A percentile compares a stretch with the other conserved stretches of the same genome.
These are phyloP conservation scores for Sesbania bispinosa DNA, from an alignment of 306 rosid species.

Conservation along the genomic window DNA sequence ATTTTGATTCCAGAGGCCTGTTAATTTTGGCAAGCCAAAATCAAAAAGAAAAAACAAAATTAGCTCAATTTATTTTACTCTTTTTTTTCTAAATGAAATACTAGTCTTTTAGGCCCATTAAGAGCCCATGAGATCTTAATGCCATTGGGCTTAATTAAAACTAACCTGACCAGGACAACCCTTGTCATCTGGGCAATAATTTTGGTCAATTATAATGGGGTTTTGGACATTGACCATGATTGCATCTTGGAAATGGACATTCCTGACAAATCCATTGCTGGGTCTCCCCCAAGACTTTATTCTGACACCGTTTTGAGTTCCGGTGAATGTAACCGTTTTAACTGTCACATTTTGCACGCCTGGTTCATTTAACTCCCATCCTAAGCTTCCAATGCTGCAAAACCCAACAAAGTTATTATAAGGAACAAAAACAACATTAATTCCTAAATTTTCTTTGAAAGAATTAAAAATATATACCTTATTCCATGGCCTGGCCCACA, in stretches of 20 bases:
- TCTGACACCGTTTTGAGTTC: conserved; percentile 59
- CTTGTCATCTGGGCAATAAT: conserved; percentile 46
- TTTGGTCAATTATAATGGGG: conserved; percentile 60
- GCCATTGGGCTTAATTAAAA: neutral
- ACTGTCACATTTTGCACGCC: conserved; percentile 75
- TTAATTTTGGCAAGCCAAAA: neutral
- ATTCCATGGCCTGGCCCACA: conserved; percentile 84
- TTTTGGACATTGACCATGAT: conserved; percentile 54
- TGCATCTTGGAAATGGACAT: conserved; percentile 42
- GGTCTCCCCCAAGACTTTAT: conserved; percentile 67
- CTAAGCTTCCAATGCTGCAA: conserved; percentile 73
- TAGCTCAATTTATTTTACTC: too few relatives aligned
- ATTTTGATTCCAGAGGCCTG: conserved; percentile 60
- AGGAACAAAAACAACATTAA: neutral
- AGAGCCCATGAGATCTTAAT: neutral
- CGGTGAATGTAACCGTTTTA: conserved; percentile 33
- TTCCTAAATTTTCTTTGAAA: neutral
- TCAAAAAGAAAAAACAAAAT: neutral
- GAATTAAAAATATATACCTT: conserved; percentile 35
- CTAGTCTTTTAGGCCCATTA: neutral
- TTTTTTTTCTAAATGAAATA: too few relatives aligned
- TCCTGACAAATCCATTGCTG: conserved; percentile 42
- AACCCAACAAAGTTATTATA: neutral
- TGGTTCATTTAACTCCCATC: conserved; percentile 30
- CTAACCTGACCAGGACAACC: conserved; percentile 51